Evolutionary conservation across 2,329 filamentous ascomycete genomes (phyloP), one percentile per base, ranked within the genome.

Genomic region (Plenodomus biglobosus): DNA sequence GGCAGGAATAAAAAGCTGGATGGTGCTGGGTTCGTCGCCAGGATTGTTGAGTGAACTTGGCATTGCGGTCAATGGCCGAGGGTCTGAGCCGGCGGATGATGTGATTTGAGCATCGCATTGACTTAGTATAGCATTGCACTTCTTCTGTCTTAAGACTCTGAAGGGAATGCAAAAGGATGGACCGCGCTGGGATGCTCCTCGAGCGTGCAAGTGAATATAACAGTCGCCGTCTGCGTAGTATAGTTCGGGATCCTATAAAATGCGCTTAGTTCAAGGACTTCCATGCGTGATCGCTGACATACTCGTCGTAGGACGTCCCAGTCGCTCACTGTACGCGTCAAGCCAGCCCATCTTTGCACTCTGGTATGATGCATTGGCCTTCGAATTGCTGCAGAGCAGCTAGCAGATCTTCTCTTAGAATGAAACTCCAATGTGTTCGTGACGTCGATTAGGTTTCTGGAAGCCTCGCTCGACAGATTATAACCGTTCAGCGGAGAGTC

Each of bases 161-260:
- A 86, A 80, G 0, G 84, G 81, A 1, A 92, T 70, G 52, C 79
- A 83, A 65, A 92, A 87, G 1, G 87, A 83, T 1, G 88, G 84
- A 0, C 85, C 85, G 57, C 83, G 76, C 48, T 77, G 78, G 2
- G 85, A 88, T 46, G 83, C 81, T 34, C 85, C 85, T 53, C 78
- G 77, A n/a, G 73, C 80, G 60, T 88, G 85, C 0, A 92, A 75
- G 68, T 91, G 79, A 1, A 92, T 78, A 15, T 84, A 76, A 59
- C 87, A 91, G 63, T 90, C 83, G 13, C 85, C 87, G 53, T 84
- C 73, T 10, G 79, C 75, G 51, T 79, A 78, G 85, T 85, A 92
- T 2, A 92, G 75, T 56, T 90, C 87, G 2, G 81, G 76, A 58
- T 92, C 88, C 87, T 91, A 21, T 35, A 18, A 22, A 11, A 8